Evolutionary conservation across 352 stramenopile genomes (phyloP).

Genomic region (Vaucheria bursata): DNA sequence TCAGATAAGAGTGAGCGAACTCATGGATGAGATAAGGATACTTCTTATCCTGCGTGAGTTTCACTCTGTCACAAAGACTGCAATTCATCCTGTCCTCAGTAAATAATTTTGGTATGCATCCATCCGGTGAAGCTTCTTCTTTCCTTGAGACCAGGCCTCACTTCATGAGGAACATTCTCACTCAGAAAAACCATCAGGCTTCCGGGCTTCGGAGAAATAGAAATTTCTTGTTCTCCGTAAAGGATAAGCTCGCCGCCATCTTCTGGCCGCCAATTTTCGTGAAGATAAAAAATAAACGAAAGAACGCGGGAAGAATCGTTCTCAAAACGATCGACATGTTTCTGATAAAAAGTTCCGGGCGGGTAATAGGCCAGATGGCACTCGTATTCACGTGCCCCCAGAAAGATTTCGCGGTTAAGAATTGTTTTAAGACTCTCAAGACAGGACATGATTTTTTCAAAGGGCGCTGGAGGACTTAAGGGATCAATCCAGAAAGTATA

Average conservation of each 20-base stretch:
- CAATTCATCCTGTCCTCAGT: not conserved
- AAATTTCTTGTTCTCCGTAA: not conserved
- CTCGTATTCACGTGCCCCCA: not conserved
- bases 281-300: not conserved
- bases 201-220: not conserved
- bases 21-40: not conserved
- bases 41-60: not conserved
- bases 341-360: not conserved
- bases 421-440: not conserved
- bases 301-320: not conserved
- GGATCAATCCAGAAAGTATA: not conserved
- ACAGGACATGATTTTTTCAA: not conserved
- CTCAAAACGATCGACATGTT: not conserved
- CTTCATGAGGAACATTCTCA: not conserved
- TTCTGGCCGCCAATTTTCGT: not conserved
- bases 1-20: not conserved
- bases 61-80: not conserved
- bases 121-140: not conserved
- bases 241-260: not conserved
- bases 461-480: not conserved
- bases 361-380: not conserved
- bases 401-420: not conserved
- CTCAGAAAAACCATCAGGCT: not conserved
- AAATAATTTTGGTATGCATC: not conserved
- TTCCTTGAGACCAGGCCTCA: not conserved